These are phyloP conservation scores for Aureobasidium lini DNA, from an alignment of 2,329 filamentous ascomycete species.

Conservation along the genomic window DNA sequence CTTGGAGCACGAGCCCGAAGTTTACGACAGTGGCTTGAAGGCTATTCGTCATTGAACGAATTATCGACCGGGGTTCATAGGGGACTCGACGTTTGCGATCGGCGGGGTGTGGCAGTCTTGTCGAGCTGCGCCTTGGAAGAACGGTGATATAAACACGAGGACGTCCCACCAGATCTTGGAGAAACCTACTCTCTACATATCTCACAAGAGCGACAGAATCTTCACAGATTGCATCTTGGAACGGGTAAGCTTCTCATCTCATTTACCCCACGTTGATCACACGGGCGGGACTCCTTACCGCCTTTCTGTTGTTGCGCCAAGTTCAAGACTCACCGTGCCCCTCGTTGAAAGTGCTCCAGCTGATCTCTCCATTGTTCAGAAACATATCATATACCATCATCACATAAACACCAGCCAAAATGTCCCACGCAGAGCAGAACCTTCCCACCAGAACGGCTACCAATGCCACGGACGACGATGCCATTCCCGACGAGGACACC, in stretches of 20 bases:
- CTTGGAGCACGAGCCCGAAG: neutral
- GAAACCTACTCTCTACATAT: neutral
- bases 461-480: constrained; percentile 35
- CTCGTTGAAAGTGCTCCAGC: neutral
- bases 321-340: neutral
- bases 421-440: neutral
- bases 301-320: neutral
- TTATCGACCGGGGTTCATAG: neutral
- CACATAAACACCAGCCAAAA: neutral
- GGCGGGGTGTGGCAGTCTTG: neutral
- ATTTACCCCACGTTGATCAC: neutral
- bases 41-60: constrained; percentile 1
- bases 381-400: neutral
- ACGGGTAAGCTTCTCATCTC: neutral
- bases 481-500: constrained; percentile 40
- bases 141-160: neutral
- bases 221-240: neutral
- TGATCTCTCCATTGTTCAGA: neutral
- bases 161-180: too few relatives aligned
- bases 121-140: neutral
- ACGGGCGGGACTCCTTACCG: neutral
- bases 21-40: constrained; percentile 10
- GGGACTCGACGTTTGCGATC: neutral
- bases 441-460: constrained; percentile 27
- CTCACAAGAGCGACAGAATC: neutral